phyloP scores from a whole-genome alignment of 106 monocot genomes.

The Apostasia shenzhenica region DNA sequence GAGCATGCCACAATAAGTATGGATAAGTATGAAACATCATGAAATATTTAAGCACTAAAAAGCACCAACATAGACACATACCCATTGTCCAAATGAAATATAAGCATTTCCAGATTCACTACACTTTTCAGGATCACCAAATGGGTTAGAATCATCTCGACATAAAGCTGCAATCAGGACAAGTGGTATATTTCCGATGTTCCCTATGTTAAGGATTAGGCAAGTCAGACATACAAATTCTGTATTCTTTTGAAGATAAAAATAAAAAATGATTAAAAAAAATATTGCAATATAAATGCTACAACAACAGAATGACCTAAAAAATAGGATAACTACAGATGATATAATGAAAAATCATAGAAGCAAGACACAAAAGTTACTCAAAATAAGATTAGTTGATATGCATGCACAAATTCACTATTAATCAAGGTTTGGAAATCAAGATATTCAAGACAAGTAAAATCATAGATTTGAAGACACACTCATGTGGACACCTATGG shows the following conservation, averaged over 20 bases:
- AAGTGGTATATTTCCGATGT: constrained; percentile 73
- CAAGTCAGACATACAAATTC: background rate
- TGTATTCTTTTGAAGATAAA: background rate
- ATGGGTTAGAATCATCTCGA: constrained; percentile 59
- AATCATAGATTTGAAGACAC: too few relatives aligned
- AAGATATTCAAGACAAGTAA: too few relatives aligned
- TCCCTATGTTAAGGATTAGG: constrained; percentile 32
- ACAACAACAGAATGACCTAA: background rate
- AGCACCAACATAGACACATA: constrained; percentile 20
- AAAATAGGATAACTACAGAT: too few relatives aligned
- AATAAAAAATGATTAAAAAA: background rate
- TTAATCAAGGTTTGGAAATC: too few relatives aligned
- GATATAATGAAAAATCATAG: background rate
- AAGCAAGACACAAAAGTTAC: background rate
- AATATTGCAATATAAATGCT: background rate
- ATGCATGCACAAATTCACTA: too few relatives aligned
- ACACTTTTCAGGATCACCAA: constrained; percentile 60
- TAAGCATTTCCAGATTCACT: constrained; percentile 70
- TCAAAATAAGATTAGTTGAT: too few relatives aligned
- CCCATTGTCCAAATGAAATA: constrained; percentile 81
- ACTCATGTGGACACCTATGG: too few relatives aligned
- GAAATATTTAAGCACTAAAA: background rate
- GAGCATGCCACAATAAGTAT: background rate
- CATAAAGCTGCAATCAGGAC: constrained; percentile 73
- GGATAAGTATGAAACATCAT: background rate